Base-by-base conservation (phyloP, 1,284 basidiomycete genomes). In the Leccinum pallidistipes region DNA sequence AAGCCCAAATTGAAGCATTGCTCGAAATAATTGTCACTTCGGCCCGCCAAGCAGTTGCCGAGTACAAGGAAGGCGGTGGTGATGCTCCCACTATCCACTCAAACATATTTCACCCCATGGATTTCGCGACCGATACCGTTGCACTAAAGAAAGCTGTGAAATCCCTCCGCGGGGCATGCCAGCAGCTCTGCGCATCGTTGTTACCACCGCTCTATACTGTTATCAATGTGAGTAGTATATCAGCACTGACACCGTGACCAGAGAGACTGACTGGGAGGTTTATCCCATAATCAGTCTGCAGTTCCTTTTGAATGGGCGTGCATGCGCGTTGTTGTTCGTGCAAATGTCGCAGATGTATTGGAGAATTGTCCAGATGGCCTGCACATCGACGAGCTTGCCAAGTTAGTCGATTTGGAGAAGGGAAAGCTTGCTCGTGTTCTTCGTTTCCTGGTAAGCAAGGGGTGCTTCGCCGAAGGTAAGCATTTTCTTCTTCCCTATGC, bases 401-500 rank as follows among this genome's bases (percentile, higher is more conserved):
- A 56, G 38, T 53, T 64, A 36, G 66, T 71, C 24, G 57, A 57
- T 5, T 40, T 75, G 31, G 74, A 75, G 45, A 63, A 59, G 31
- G 67, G 62, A 1, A 75, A 74, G 45, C 67, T 74, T 16, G 54
- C 65, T 53, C 72, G 77, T 6, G 56, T 75, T 14, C 68, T 77
- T 47, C 76, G 76, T 36, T 56, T 71, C 8, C 70, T 78, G n/a
- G 69, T 71, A 2, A 67, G 68, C 14, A 70, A 75, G 55, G 73
- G 76, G 21, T 71, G 74, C 55, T 77, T 77, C 52, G 63, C 53
- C 2, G 77, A 78, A 65, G 67, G 74, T 65, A 53, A 38, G 52
- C 7, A 7, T 8, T 18, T 21, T 14, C 27, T 45, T 16, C 21
- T 38, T 5, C n/a, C 5, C 12, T 18, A 11, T 29, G 9, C 8